Percentiles rank a stretch among this genome's conserved stretches.
These are phyloP conservation scores for Populus deltoides DNA, from an alignment of 345 rosid genomes.

Conservation along the genomic window DNA sequence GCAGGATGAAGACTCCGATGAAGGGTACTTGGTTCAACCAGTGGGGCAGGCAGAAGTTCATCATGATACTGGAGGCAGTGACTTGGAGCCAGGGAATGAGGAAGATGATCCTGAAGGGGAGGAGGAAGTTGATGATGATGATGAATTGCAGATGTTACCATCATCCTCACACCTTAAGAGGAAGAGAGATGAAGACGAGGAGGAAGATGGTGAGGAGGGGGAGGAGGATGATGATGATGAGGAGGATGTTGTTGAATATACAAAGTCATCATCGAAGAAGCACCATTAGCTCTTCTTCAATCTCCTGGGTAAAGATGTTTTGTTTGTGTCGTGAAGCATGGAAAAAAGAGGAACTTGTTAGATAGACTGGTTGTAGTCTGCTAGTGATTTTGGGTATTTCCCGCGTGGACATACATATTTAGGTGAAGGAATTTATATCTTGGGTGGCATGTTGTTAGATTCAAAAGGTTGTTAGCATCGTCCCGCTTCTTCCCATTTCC, in stretches of 20 bases:
- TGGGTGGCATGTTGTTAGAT: conserved; percentile 25
- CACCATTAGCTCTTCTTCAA: conserved; percentile 21
- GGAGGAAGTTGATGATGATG: conserved; percentile 32
- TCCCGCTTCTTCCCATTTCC: conserved; percentile 23
- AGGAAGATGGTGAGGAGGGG: conserved; percentile 9
- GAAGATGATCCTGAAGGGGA: conserved; percentile 46
- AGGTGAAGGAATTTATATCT: conserved; percentile 20
- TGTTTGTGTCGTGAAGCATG: conserved; percentile 8
- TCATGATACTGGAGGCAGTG: conserved; percentile 41
- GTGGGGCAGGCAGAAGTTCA: conserved; percentile 48
- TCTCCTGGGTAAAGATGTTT: conserved; percentile 5
- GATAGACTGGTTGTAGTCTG: conserved; percentile 20
- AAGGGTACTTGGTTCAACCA: conserved; percentile 62
- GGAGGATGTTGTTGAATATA: conserved; percentile 18
- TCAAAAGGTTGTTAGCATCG: conserved; percentile 42
- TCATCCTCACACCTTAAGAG: conserved; percentile 46
- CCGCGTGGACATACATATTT: conserved; percentile 7
- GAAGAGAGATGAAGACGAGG: conserved; percentile 42
- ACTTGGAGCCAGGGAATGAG: conserved; percentile 45
- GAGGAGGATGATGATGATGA: conserved; percentile 17
- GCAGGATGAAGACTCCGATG: conserved; percentile 63
- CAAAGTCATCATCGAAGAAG: conserved; percentile 42
- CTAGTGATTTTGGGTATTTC: conserved; percentile 22
- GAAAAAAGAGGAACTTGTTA: conserved; percentile 19
- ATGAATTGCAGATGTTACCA: conserved; percentile 31